These are phyloP conservation scores for Suhomyces maxii DNA, from an alignment of 1,139 yeast species.

Conservation along the genomic window DNA sequence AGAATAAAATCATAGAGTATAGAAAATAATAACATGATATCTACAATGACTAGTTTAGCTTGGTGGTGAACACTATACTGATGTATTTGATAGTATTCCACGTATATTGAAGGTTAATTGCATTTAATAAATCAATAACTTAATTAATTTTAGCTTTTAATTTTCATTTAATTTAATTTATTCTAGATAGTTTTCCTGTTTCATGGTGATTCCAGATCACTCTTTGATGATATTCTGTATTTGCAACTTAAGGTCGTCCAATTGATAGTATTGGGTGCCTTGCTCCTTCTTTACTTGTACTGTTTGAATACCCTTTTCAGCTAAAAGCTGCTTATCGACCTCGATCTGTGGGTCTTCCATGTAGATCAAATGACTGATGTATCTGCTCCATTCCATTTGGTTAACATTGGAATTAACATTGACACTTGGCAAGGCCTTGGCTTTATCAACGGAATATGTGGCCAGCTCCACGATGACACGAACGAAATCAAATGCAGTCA, in stretches of 20 bases:
- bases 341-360: conserved; percentile 46
- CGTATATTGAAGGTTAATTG: no score
- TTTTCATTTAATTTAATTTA: neutral
- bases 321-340: conserved; percentile 45
- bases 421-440: conserved; percentile 9
- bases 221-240: conserved; percentile 16
- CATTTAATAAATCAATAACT: no score
- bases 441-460: conserved; percentile 33
- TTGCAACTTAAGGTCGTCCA: conserved; percentile 35
- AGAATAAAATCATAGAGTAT: no score
- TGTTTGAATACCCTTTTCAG: conserved; percentile 46
- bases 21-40: no score
- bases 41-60: no score
- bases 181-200: neutral
- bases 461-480: conserved; percentile 54
- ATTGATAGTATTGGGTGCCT: conserved; percentile 35
- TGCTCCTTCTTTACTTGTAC: conserved; percentile 38
- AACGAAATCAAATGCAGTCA: conserved; percentile 61
- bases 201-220: neutral
- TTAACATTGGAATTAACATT: conserved; percentile 11
- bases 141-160: no score
- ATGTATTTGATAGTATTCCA: no score
- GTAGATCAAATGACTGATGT: conserved; percentile 59
- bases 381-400: conserved; percentile 34
- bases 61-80: no score